A percentile compares a stretch with the other conserved stretches of the same genome.
These are phyloP conservation scores for Mucor irregularis DNA, from an alignment of 371 early-diverging fungal species.

Conservation along the genomic window DNA sequence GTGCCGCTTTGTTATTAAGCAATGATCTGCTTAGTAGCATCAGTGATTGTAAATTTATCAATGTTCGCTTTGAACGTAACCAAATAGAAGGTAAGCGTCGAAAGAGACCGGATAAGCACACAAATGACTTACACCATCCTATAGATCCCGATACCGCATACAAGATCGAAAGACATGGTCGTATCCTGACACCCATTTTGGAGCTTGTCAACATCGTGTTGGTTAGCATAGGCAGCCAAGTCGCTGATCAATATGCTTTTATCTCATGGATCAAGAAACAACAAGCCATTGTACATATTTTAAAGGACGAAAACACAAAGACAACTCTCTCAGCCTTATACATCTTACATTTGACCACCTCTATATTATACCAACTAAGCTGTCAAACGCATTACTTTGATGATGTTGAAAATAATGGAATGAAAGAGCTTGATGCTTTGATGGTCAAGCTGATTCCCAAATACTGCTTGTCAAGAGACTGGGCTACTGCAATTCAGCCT, in stretches of 20 bases:
- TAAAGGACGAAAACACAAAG: constrained; percentile 42
- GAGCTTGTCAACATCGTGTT: constrained; percentile 54
- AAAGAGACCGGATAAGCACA: neutral
- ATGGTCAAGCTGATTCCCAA: constrained; percentile 18
- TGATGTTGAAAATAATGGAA: constrained; percentile 7
- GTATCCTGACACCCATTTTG: constrained; percentile 58
- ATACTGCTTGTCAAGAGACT: constrained; percentile 11
- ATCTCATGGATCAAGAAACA: constrained; percentile 51
- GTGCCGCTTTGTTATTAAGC: constrained; percentile 72
- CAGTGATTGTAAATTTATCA: constrained; percentile 67
- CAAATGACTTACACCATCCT: neutral
- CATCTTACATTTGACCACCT: constrained; percentile 44
- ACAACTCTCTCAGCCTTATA: constrained; percentile 43
- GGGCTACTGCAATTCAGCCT: constrained; percentile 16
- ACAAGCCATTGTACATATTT: constrained; percentile 53
- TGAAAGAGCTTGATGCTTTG: constrained; percentile 2
- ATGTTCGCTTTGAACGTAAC: constrained; percentile 58
- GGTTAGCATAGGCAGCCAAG: constrained; percentile 46
- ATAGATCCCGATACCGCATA: neutral
- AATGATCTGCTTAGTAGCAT: constrained; percentile 72
- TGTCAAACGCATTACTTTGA: constrained; percentile 26
- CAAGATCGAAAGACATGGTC: constrained; percentile 51
- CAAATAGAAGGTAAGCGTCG: neutral
- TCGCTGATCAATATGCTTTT: constrained; percentile 37
- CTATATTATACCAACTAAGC: constrained; percentile 48